These are phyloP conservation scores for Paramecium pentaurelia DNA, from an alignment of 73 alveolate species.

Conservation along the genomic window DNA sequence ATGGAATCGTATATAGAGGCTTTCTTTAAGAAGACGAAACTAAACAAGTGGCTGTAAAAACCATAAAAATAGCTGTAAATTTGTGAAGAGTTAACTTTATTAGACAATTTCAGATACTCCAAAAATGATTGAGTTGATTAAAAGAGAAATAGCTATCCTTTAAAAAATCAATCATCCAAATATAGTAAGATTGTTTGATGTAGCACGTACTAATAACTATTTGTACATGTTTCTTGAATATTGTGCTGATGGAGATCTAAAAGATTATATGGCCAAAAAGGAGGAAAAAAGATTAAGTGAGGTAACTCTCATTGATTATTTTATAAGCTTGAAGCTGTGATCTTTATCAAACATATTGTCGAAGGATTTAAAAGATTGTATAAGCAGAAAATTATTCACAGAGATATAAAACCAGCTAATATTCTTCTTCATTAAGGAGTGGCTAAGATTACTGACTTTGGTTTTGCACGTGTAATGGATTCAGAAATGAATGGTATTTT, in stretches of 20 bases:
- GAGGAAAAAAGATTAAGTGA: slow-evolving; percentile 62
- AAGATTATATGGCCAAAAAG: slow-evolving; percentile 54
- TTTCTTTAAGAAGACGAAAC: slow-evolving; percentile 60
- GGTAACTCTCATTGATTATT: background rate
- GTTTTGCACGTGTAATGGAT: slow-evolving; percentile 62
- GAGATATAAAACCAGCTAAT: slow-evolving; percentile 64
- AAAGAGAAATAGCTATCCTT: slow-evolving; percentile 60
- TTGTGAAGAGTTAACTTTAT: background rate
- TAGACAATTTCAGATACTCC: slow-evolving; percentile 57
- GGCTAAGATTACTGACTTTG: slow-evolving; percentile 61
- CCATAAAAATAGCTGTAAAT: slow-evolving; percentile 37
- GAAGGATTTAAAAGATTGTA: slow-evolving; percentile 59
- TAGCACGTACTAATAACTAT: slow-evolving; percentile 61
- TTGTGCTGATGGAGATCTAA: slow-evolving; percentile 62
- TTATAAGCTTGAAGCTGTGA: slow-evolving; percentile 50
- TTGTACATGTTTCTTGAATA: slow-evolving; percentile 61
- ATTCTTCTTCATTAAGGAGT: slow-evolving; percentile 52
- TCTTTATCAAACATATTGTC: slow-evolving; percentile 58
- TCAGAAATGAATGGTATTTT: slow-evolving; percentile 44
- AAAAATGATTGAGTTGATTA: slow-evolving; percentile 58
- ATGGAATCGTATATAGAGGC: slow-evolving; percentile 59
- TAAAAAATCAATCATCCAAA: slow-evolving; percentile 48
- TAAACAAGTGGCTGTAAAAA: slow-evolving; percentile 61
- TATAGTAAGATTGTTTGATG: slow-evolving; percentile 62
- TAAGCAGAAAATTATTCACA: slow-evolving; percentile 55